phyloP scores from a whole-genome alignment of 208 protist genomes.

The Wallacemonas sp. region DNA sequence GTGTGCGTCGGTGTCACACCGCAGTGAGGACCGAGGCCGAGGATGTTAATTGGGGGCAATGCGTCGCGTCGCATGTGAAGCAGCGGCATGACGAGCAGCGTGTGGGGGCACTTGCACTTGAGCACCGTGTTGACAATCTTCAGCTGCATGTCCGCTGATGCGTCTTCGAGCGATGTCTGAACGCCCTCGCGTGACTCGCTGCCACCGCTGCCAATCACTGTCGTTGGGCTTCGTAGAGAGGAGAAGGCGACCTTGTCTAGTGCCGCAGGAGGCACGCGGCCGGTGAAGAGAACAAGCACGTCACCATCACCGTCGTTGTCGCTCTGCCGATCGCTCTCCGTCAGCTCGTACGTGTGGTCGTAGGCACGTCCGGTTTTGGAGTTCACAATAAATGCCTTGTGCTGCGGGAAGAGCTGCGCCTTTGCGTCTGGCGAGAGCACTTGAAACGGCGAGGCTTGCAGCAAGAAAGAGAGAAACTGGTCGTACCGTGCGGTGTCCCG shows the following conservation, averaged over 20 bases:
- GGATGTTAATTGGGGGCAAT: conserved; percentile 54
- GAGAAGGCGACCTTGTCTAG: conserved; percentile 22
- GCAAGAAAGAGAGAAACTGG: conserved; percentile 62
- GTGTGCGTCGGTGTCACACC: conserved; percentile 19
- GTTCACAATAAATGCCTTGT: conserved; percentile 38
- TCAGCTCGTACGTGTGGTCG: conserved; percentile 32
- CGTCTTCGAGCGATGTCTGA: conserved; percentile 6
- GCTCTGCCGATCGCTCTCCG: conserved; percentile 33
- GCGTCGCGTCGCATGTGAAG: conserved; percentile 54
- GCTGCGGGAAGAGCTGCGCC: conserved; percentile 61
- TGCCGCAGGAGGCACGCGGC: conserved; percentile 28
- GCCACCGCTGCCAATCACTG: not conserved
- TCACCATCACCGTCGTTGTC: conserved; percentile 80
- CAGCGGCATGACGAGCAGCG: conserved; percentile 76
- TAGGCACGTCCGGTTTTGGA: conserved; percentile 32
- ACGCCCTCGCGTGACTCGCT: not conserved
- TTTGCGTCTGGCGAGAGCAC: conserved; percentile 59
- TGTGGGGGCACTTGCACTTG: conserved; percentile 91
- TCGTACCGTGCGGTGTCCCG: conserved; percentile 62
- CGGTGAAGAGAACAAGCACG: conserved; percentile 80
- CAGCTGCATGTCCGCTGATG: conserved; percentile 65
- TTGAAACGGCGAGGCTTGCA: conserved; percentile 82
- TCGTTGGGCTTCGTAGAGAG: conserved; percentile 10
- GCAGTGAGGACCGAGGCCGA: conserved; percentile 76
- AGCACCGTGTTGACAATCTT: conserved; percentile 73